Evolutionary conservation across 306 rosid genomes (phyloP).

Genomic region (Cucumis hystrix): DNA sequence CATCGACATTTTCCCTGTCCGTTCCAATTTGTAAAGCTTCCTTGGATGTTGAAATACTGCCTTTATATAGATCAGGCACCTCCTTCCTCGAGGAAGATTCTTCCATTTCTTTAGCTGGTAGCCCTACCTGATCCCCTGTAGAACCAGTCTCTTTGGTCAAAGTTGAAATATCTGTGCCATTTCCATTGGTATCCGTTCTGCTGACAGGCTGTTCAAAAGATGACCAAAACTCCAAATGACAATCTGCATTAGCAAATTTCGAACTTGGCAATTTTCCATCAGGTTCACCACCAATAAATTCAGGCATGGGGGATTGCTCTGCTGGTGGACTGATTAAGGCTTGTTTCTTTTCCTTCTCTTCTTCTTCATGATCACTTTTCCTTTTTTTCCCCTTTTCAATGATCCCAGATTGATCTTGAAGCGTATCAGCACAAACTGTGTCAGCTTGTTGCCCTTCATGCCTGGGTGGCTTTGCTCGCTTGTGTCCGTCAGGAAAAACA

Average conservation of each 20-base stretch:
- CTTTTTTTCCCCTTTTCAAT: conserved; percentile 57
- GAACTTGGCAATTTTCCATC: conserved; percentile 29
- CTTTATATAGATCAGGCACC: background rate
- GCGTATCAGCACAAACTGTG: conserved; percentile 27
- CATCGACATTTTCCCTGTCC: conserved; percentile 24
- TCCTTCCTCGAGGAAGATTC: conserved; percentile 15
- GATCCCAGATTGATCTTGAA: conserved; percentile 30
- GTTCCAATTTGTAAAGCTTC: background rate
- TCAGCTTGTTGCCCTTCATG: conserved; percentile 34
- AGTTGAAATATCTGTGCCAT: background rate
- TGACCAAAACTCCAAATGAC: conserved; percentile 26
- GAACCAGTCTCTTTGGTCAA: conserved; percentile 8
- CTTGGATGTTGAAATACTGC: background rate
- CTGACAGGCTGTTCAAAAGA: conserved; percentile 14
- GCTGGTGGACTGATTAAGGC: conserved; percentile 45
- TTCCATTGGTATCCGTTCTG: background rate
- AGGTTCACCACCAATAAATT: conserved; percentile 25
- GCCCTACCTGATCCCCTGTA: conserved; percentile 36
- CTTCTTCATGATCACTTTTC: conserved; percentile 44
- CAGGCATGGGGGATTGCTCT: conserved; percentile 36
- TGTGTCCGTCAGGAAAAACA: conserved; percentile 84
- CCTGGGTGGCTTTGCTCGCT: conserved; percentile 42
- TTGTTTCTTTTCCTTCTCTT: conserved; percentile 36
- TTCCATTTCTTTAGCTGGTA: conserved; percentile 33
- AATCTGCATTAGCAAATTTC: conserved; percentile 17